Percentiles rank a stretch among this genome's conserved stretches.
These are phyloP conservation scores for Musa schizocarpa DNA, from an alignment of 176 grass and related monocot genomes.

Conservation along the genomic window DNA sequence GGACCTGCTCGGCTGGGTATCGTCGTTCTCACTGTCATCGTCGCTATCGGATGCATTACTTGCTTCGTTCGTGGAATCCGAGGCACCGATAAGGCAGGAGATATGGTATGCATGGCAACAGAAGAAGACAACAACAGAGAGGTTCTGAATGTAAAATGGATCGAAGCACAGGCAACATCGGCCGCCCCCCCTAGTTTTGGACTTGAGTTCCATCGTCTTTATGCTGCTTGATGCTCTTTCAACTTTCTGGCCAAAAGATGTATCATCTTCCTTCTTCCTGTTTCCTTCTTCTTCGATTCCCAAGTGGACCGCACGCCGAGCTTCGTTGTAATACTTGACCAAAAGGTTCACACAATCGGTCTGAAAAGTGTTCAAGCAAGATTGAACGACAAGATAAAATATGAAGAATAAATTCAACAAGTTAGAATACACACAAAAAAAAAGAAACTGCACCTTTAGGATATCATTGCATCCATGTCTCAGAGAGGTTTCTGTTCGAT, in stretches of 20 bases:
- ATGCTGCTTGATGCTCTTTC: slow-evolving; percentile 33
- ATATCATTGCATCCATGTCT: slow-evolving; percentile 95
- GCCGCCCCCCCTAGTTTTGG: slow-evolving; percentile 72
- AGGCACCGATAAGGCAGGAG: slow-evolving; percentile 59
- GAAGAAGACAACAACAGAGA: slow-evolving; percentile 77
- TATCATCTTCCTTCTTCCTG: slow-evolving; percentile 31
- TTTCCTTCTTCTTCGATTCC: slow-evolving; percentile 50
- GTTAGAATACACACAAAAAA: not conserved
- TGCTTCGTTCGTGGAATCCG: slow-evolving; percentile 54
- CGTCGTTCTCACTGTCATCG: slow-evolving; percentile 36
- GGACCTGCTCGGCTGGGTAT: slow-evolving; percentile 23
- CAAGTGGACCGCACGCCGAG: slow-evolving; percentile 68
- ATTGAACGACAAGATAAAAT: not conserved
- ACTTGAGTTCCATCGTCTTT: slow-evolving; percentile 49
- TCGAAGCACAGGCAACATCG: slow-evolving; percentile 92
- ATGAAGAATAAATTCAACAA: slow-evolving; percentile 1
- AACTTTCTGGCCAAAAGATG: slow-evolving; percentile 26
- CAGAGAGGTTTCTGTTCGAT: slow-evolving; percentile 93
- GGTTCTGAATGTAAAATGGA: slow-evolving; percentile 59
- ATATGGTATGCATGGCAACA: slow-evolving; percentile 91
- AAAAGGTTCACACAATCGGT: slow-evolving; percentile 89
- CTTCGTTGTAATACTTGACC: slow-evolving; percentile 86
- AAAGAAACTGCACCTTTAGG: slow-evolving; percentile 48
- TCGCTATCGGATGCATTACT: slow-evolving; percentile 27
- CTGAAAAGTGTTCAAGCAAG: slow-evolving; percentile 22